A percentile compares a stretch with the other conserved stretches of the same genome.
Evolutionary conservation across 768 basidiomycete species (phyloP).

Genomic region (Psilocybe subaeruginosa): DNA sequence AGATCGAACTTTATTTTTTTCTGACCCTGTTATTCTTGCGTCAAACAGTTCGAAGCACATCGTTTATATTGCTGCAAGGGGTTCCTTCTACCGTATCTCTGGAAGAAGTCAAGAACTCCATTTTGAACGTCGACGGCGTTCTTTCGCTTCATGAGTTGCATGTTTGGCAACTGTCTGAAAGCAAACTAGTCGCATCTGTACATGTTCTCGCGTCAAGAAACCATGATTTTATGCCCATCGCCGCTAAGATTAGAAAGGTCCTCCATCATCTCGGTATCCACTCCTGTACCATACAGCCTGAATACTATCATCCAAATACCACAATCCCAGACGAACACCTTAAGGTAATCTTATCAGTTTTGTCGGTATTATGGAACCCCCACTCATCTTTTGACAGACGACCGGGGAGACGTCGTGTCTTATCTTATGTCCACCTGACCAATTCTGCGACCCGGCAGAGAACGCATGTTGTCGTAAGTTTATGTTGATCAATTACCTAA

Average conservation of each 20-base stretch:
- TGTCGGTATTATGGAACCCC: background rate
- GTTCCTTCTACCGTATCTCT: constrained; percentile 90
- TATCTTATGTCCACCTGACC: constrained; percentile 71
- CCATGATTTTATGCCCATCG: constrained; percentile 91
- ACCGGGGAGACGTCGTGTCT: constrained; percentile 63
- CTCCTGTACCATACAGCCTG: constrained; percentile 93
- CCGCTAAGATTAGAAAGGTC: constrained; percentile 78
- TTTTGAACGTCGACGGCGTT: constrained; percentile 83
- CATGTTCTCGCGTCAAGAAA: constrained; percentile 86
- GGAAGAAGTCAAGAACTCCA: constrained; percentile 84
- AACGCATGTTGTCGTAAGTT: constrained; percentile 83
- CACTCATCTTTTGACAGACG: constrained; percentile 34
- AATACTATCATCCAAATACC: constrained; percentile 54
- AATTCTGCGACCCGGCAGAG: constrained; percentile 66
- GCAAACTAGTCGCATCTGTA: constrained; percentile 93
- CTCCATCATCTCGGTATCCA: constrained; percentile 94
- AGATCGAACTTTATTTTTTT: background rate
- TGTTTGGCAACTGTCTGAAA: constrained; percentile 97
- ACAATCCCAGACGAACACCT: constrained; percentile 48
- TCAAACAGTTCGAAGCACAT: constrained; percentile 76
- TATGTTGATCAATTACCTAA: constrained; percentile 2
- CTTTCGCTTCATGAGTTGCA: constrained; percentile 91
- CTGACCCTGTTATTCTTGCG: background rate
- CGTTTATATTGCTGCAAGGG: constrained; percentile 93
- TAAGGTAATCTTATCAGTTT: constrained; percentile 40